Evolutionary conservation across 2,329 filamentous ascomycete species (phyloP), one percentile per base, ranked within the genome.

Genomic region (Talaromyces sp.): DNA sequence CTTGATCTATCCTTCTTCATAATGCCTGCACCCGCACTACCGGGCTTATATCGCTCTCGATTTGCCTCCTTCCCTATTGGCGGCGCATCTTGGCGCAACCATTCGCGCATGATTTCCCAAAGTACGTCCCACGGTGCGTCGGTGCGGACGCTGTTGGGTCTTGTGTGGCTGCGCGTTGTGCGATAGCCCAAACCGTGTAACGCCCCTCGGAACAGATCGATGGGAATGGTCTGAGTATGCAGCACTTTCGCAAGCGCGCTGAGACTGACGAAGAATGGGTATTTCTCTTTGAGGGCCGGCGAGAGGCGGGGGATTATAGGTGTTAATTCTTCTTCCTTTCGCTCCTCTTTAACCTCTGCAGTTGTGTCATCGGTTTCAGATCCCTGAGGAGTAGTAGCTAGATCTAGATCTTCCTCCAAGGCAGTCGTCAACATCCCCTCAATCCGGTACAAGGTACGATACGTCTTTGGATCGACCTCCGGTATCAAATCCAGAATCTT

Each of bases 61-160:
- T 27, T 45, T 5, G 37, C 37, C 10, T 41, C 56, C 22, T 43
- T 59, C n/a, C 37, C 16, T 39, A 37, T 14, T 27, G 56, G 37
- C 9, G 37, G 33, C 14, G 19, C 39, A 71, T 87, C 90, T 96
- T 82, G 92, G 27, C 89, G 86, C 14, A 91, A 87, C 92, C 93
- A 99, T 78, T 97, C 93, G 31, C 91, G 86, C 87, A 98, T 95
- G 33, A 98, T 82, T 74, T 96, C 90, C 93, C 95, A 98, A 57
- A 99, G 86, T 0, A 92, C 88, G 4, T 83, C 83, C 93, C 93
- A 99, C 0, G 93, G 91, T 14, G 95, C 95, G 77, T 98, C 88
- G 0, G 95, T 98, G 81, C 96, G 96, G 78, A 98, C 88, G 72
- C 91, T 95, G 31, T 93, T 94, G 0, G 92, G 86, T 70, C 93